Conservation (phyloP, 1,284 basidiomycete genomes). For the Coniophora puteana region DNA sequence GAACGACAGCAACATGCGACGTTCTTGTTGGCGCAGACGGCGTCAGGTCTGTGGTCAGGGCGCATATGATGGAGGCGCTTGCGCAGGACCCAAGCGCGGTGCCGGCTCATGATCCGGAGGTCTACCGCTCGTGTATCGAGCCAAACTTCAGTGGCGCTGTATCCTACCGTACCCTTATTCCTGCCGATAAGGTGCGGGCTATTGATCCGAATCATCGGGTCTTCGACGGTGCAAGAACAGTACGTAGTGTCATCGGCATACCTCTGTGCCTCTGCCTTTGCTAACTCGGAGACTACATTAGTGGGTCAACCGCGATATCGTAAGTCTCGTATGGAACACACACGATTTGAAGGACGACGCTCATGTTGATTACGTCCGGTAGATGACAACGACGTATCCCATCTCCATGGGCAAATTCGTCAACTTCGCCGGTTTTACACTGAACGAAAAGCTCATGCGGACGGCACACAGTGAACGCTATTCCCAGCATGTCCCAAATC, state of each 20-base stretch:
- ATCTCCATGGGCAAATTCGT: constrained; percentile 26
- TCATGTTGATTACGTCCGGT: no score
- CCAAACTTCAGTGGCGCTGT: constrained; percentile 40
- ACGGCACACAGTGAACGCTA: constrained; percentile 20
- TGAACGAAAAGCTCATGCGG: constrained; percentile 22
- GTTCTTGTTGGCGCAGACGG: constrained; percentile 51
- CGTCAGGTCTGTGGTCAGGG: constrained; percentile 46
- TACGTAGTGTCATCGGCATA: no score
- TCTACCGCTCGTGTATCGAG: constrained; percentile 24
- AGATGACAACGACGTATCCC: constrained; percentile 24
- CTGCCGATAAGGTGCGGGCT: constrained; percentile 29
- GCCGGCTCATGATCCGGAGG: constrained; percentile 11
- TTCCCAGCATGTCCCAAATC: no score
- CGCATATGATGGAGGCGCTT: constrained; percentile 32
- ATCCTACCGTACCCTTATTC: constrained; percentile 38
- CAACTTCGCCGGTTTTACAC: constrained; percentile 30
- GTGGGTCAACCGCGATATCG: constrained; percentile 21
- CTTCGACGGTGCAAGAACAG: constrained; percentile 20
- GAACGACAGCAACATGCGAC: constrained; percentile 38
- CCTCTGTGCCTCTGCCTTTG: background rate
- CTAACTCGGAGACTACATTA: constrained; percentile 17
- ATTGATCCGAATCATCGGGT: constrained; percentile 33
- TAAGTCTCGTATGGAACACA: no score
- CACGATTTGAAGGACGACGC: no score
- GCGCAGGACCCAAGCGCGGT: constrained; percentile 12